These are phyloP conservation scores for Pseudogymnoascus sp. DNA, from an alignment of 2,329 filamentous ascomycete species.

Conservation along the genomic window DNA sequence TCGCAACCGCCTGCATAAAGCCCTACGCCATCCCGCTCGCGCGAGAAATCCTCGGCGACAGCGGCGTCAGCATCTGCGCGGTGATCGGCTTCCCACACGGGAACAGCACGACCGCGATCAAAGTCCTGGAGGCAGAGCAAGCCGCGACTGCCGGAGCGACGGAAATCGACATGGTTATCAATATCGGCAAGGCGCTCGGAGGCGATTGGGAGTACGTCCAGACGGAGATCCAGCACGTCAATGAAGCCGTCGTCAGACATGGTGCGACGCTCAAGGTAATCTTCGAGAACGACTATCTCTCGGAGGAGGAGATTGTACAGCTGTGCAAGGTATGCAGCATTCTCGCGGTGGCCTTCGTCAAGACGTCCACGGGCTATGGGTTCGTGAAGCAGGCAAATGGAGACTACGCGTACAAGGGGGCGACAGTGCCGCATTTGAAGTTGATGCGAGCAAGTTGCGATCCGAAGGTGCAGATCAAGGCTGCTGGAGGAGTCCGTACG, in stretches of 20 bases:
- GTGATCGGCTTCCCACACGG: slow-evolving; percentile 55
- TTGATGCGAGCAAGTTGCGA: slow-evolving; percentile 43
- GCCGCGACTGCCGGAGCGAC: slow-evolving; percentile 40
- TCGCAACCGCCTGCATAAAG: slow-evolving; percentile 51
- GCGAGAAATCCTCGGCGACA: slow-evolving; percentile 37
- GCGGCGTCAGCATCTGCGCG: slow-evolving; percentile 43
- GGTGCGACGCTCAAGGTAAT: slow-evolving; percentile 49
- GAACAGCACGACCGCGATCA: slow-evolving; percentile 44
- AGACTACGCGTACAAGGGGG: slow-evolving; percentile 44
- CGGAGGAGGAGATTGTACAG: slow-evolving; percentile 39
- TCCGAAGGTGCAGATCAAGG: slow-evolving; percentile 44
- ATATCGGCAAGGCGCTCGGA: slow-evolving; percentile 48
- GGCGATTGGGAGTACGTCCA: slow-evolving; percentile 49
- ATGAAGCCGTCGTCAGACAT: slow-evolving; percentile 36
- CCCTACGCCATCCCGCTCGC: slow-evolving; percentile 46
- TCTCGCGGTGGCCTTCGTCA: slow-evolving; percentile 46
- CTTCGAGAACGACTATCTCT: slow-evolving; percentile 52
- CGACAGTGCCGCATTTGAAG: slow-evolving; percentile 42
- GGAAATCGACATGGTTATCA: slow-evolving; percentile 54
- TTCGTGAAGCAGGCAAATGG: slow-evolving; percentile 48
- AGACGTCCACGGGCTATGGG: slow-evolving; percentile 53
- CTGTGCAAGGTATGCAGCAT: slow-evolving; percentile 47
- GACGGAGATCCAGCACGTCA: slow-evolving; percentile 43
- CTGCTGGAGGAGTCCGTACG: slow-evolving; percentile 47
- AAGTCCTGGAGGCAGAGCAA: slow-evolving; percentile 43